phyloP scores from a whole-genome alignment of 2,329 filamentous ascomycete species.

The Trichoderma koningiopsis region DNA sequence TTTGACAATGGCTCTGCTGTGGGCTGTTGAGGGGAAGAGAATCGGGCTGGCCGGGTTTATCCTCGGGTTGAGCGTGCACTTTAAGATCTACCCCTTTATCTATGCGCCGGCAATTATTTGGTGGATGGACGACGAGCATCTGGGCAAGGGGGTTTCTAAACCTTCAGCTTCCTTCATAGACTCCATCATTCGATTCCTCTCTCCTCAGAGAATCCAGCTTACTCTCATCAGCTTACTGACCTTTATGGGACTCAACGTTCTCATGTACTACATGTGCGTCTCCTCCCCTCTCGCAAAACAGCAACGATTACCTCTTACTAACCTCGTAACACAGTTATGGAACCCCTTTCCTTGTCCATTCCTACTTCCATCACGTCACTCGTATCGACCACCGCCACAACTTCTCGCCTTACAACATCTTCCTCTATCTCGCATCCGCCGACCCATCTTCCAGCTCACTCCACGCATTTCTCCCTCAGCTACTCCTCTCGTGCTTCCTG shows the following conservation, averaged over 20 bases:
- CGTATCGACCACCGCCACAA: conserved; percentile 97
- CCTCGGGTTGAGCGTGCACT: conserved; percentile 84
- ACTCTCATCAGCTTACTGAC: conserved; percentile 67
- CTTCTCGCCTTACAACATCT: conserved; percentile 93
- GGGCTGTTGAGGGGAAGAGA: conserved; percentile 70
- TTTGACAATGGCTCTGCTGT: conserved; percentile 79
- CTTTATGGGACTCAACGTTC: conserved; percentile 71
- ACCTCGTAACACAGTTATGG: conserved; percentile 63
- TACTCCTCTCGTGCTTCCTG: conserved; percentile 74
- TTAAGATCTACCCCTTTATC: conserved; percentile 99
- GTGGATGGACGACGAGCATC: conserved; percentile 69
- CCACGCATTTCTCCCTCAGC: conserved; percentile 81
- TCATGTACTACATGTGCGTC: conserved; percentile 76
- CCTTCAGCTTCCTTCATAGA: conserved; percentile 30
- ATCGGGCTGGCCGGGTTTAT: conserved; percentile 69
- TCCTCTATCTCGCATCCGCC: conserved; percentile 84
- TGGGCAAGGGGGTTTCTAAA: conserved; percentile 33
- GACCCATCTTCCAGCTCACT: conserved; percentile 46
- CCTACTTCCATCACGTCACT: conserved; percentile 88
- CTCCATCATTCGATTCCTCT: conserved; percentile 49
- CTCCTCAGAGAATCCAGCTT: conserved; percentile 58
- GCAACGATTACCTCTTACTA: neutral
- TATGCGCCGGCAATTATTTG: conserved; percentile 81
- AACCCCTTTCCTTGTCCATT: conserved; percentile 80
- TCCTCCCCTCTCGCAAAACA: too few relatives aligned